Evolutionary conservation across 2,329 filamentous ascomycete genomes (phyloP), one percentile per base, ranked within the genome.

Genomic region (Aspergillus pseudoviridinutans): DNA sequence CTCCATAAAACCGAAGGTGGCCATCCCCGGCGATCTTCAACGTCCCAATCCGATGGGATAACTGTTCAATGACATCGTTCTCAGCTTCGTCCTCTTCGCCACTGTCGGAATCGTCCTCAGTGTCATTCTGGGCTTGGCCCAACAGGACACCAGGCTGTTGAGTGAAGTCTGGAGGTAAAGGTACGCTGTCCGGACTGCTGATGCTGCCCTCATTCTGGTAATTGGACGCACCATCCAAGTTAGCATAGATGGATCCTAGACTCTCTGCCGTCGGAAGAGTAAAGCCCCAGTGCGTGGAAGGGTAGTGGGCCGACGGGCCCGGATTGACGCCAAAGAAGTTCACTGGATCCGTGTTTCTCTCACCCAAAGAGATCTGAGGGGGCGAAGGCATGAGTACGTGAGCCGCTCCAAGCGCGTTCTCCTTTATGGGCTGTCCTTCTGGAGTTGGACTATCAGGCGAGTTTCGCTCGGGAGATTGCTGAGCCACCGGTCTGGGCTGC

Each of bases 31-130:
- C 70, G 25, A 79, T 69, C 52, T 78, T 77, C 51, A 80, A 58
- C 4, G 75, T 76, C 4, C 78, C 78, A 20, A 79, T 72, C 6
- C 76, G 74, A 60, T 76, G 69, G 2, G 77, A 77, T 8, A 79
- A 63, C 54, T 78, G 74, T 51, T 76, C 73, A 22, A 78, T 76
- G 2, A 79, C 69, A 51, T 78, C 75, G 25, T 69, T 72, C 51
- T 74, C 70, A 3, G 71, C 72, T 50, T 75, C 72, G 9, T 75
- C 70, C 54, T 75, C 73, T 22, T 75, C 72, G 2, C 66, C 73
- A 46, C 69, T 74, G 12, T 75, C 72, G 1, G 67, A 67, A 1
- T 74, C 71, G 38, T 67, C 60, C 2, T 70, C 67, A 32, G 54
- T 58, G 22, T 66, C 59, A 28, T 64, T 53, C 14, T 58, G 63